phyloP scores from a whole-genome alignment of 805 yeast genomes.

The Kuraishia floccosa region DNA sequence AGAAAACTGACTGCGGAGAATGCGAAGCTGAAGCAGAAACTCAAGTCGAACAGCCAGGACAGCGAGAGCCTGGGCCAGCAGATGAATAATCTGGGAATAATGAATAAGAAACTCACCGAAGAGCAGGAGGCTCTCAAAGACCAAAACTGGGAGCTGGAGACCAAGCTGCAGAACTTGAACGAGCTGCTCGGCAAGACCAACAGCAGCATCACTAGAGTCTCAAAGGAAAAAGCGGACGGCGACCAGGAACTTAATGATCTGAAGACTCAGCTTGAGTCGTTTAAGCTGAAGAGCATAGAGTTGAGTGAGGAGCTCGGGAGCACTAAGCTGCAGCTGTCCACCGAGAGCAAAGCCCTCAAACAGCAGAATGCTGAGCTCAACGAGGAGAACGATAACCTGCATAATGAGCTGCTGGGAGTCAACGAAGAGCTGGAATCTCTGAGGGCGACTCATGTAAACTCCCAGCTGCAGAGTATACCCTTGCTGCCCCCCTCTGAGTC shows the following conservation, averaged over 20 bases:
- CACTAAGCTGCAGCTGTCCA: constrained; percentile 21
- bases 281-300: constrained; percentile 23
- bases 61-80: constrained; percentile 23
- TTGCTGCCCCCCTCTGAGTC: constrained; percentile 3
- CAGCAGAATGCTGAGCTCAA: constrained; percentile 46
- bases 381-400: constrained; percentile 56
- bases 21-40: constrained; percentile 28
- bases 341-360: constrained; percentile 37
- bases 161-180: constrained; percentile 30
- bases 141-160: constrained; percentile 55
- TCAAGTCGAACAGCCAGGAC: constrained; percentile 32
- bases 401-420: neutral
- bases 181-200: constrained; percentile 29
- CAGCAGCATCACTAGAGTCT: constrained; percentile 26
- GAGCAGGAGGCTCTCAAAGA: constrained; percentile 43
- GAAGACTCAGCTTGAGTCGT: constrained; percentile 38
- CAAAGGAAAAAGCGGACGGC: constrained; percentile 19
- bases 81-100: constrained; percentile 20
- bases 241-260: constrained; percentile 17
- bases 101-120: constrained; percentile 19
- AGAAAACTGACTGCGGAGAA: constrained; percentile 60
- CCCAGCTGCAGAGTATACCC: constrained; percentile 1
- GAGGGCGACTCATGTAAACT: constrained; percentile 1
- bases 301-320: constrained; percentile 25
- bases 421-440: neutral